Percentiles rank a stretch among this genome's conserved stretches.
Conservation (phyloP, 2,329 filamentous ascomycete genomes). For the Neurospora sp. region DNA sequence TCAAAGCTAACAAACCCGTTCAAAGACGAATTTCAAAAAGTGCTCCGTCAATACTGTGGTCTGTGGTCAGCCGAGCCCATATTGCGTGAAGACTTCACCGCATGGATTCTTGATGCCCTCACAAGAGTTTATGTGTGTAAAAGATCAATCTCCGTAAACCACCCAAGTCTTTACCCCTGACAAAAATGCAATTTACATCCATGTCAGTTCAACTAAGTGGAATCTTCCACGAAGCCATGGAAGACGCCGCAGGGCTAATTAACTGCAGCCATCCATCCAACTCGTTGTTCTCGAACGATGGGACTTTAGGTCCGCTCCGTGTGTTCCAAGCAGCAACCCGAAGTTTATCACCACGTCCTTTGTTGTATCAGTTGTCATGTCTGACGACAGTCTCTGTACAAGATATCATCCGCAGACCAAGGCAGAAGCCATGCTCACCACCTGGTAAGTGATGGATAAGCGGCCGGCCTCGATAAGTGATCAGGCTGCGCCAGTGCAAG, state of each 20-base stretch:
- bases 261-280: neutral
- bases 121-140: neutral
- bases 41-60: neutral
- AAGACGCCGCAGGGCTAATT: neutral
- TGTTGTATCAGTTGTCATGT: neutral
- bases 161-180: neutral
- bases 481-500: neutral
- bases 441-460: neutral
- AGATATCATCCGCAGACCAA: neutral
- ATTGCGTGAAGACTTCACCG: neutral
- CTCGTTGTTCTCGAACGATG: neutral
- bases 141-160: neutral
- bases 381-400: neutral
- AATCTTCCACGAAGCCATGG: neutral
- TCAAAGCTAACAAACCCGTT: neutral
- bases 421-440: neutral
- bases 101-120: neutral
- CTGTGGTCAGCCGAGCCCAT: neutral
- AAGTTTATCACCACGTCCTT: conserved; percentile 1
- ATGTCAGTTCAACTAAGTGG: neutral
- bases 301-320: neutral
- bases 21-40: neutral
- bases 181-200: neutral
- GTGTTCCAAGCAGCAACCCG: neutral
- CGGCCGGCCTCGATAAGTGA: neutral